Evolutionary conservation across 164 flowering plant species (phyloP), one percentile per base, ranked within the genome.

Genomic region (Taxillus chinensis): DNA sequence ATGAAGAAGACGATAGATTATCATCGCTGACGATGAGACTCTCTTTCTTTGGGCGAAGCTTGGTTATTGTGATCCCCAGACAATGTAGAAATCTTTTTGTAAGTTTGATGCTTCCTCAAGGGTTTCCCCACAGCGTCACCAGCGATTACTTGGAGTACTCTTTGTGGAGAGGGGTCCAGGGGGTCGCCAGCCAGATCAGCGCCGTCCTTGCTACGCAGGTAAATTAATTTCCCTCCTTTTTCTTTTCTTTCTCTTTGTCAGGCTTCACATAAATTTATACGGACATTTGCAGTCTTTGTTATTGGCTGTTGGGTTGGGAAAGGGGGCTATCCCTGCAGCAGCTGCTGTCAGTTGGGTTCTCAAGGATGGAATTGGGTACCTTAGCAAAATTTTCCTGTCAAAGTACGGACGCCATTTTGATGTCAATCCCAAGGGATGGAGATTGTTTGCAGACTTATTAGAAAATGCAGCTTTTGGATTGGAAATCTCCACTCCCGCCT

Each of bases 341-440:
- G 97, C 99, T 17, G 99, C 99, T 16, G 78, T 93, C 43, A 95
- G 83, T 77, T 95, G 99, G 99, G 95, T 91, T 39, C 83, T 91
- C 2, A 91, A 91, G 78, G 99, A 95, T 79, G 99, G 99, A 58
- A 82, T 95, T 67, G 99, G 99, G 40, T 95, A 95, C 68, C 75
- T 90, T 13, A 91, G 99, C 68, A 95, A 91, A 73, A 95, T 95
- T 61, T 57, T 91, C 57, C 63, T 91, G 61, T 90, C 99, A 5
- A 89, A 89, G 56, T 95, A 75, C 73, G 99, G 96, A 5, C 86
- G 99, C 10, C 97, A 95, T 77, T 95, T 95, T 74, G 99, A 90
- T 79, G 96, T 95, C 37, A 55, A 95, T 76, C 99, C 99, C 1
- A 95, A 95, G 70, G 97, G 97, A 4, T 95, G 99, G 99, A 87